Evolutionary conservation across 2,329 filamentous ascomycete species (phyloP), one percentile per base, ranked within the genome.

Genomic region (Lachnellula cervina): DNA sequence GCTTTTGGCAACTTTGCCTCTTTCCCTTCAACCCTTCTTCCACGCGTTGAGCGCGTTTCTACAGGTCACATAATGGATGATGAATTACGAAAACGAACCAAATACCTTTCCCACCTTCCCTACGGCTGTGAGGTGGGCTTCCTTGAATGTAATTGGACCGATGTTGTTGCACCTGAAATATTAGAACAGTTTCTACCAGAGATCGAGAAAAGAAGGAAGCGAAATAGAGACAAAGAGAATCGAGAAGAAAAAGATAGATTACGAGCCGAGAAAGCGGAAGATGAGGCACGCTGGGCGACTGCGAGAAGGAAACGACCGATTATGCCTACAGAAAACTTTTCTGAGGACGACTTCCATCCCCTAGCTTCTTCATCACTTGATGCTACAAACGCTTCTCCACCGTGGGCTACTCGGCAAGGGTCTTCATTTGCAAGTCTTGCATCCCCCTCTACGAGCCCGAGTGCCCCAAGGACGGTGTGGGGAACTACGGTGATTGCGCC

Each of bases 401-500:
- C 76, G 1, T 80, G 74, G 63, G 76, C 80, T 4, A 79, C 83
- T 9, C 81, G 81, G 0, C 76, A 79, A 48, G 76, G 82, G 19
- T 76, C 78, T 13, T 83, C 81, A 0, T 90, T 90, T 64, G 80
- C 80, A 35, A 82, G 83, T 2, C 73, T 96, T 21, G 88, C 89
- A 0, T 87, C 86, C 1, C 85, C 92, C 63, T 92, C 90, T 4
- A 92, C 89, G 1, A 95, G 89, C 59, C 91, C 92, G 0, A 86
- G 83, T 6, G 82, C 84, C 0, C 77, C 82, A 42, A 85, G 84
- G 59, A 97, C 93, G 0, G 90, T 97, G 0, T 97, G 93, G 93
- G 93, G 93, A n/a, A 97, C 93, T 0, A 79, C 82, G 3, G 83
- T 81, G 0, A 74, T 96, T 2, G 68, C 76, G 2, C 75, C 83